These are phyloP conservation scores for Penicillium bialowiezense DNA, from an alignment of 495 filamentous ascomycete species.

Conservation along the genomic window DNA sequence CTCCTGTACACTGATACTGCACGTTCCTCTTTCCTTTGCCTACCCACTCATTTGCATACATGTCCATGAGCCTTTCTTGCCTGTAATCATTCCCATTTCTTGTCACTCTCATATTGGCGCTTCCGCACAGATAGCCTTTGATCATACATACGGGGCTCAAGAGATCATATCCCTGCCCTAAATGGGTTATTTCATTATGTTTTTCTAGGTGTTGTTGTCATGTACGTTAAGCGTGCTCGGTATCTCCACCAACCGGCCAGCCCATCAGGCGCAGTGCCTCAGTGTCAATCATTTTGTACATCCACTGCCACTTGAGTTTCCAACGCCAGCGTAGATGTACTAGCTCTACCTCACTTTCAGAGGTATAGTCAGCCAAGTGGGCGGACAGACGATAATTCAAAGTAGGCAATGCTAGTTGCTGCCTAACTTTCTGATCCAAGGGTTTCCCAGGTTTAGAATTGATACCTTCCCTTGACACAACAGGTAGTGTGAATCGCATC, in stretches of 20 bases:
- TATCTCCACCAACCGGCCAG: conserved; percentile 17
- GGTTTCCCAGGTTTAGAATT: not conserved
- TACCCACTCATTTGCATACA: conserved; percentile 14
- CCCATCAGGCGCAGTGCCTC: conserved; percentile 36
- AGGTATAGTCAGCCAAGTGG: not conserved
- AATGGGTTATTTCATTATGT: conserved; percentile 19
- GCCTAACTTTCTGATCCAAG: conserved; percentile 3
- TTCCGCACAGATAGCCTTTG: conserved; percentile 15
- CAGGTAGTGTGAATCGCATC: conserved; percentile 38
- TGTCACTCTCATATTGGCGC: conserved; percentile 17
- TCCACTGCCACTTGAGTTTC: conserved; percentile 40
- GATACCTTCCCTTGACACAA: conserved; percentile 18
- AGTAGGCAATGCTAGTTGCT: conserved; percentile 33
- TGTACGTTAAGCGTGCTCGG: conserved; percentile 28
- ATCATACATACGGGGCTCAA: conserved; percentile 24
- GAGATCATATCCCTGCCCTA: conserved; percentile 19
- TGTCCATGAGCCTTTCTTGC: conserved; percentile 16
- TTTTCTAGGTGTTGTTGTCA: conserved; percentile 17
- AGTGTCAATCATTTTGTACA: conserved; percentile 43
- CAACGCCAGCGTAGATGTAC: conserved; percentile 9
- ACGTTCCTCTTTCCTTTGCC: conserved; percentile 9
- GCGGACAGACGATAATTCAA: conserved; percentile 19
- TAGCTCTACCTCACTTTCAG: conserved; percentile 11
- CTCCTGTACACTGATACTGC: conserved; percentile 20
- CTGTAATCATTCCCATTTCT: conserved; percentile 21